Percentiles rank a stretch among this genome's conserved stretches.
Evolutionary conservation across 345 rosid genomes (phyloP).

Genomic region (Excoecaria cochinchinensis): DNA sequence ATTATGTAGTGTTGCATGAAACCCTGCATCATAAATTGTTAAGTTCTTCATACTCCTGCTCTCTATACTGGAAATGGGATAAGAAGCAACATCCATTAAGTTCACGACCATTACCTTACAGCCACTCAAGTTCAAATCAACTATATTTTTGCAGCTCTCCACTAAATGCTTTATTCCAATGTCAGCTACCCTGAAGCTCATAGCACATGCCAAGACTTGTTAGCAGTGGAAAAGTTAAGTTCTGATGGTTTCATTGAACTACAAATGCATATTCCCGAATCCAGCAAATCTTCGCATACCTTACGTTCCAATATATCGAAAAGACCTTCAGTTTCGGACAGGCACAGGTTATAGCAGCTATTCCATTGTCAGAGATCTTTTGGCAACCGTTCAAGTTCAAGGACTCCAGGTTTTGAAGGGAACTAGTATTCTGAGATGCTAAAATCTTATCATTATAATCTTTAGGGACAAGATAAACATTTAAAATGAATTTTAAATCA

Average conservation of each 20-base stretch:
- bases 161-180: constrained; percentile 57
- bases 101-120: constrained; percentile 62
- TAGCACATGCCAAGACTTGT: constrained; percentile 13
- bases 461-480: not conserved
- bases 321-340: constrained; percentile 68
- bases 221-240: constrained; percentile 10
- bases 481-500: not conserved
- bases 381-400: constrained; percentile 93
- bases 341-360: constrained; percentile 58
- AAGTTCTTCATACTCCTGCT: not conserved
- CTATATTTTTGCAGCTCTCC: constrained; percentile 55
- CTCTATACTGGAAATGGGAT: not conserved
- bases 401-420: constrained; percentile 62
- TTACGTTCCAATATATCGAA: constrained; percentile 91
- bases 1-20: not conserved
- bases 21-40: not conserved
- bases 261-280: not conserved
- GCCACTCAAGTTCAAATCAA: constrained; percentile 86
- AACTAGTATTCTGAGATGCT: constrained; percentile 46
- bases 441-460: constrained; percentile 2
- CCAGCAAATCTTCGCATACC: constrained; percentile 44
- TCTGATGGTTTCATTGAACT: constrained; percentile 8
- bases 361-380: constrained; percentile 85
- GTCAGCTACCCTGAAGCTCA: constrained; percentile 68
- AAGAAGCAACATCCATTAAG: constrained; percentile 16